Percentiles rank a stretch among this genome's conserved stretches.
phyloP scores from a whole-genome alignment of 805 yeast genomes.

The Cyberlindnera samutprakarnensis region DNA sequence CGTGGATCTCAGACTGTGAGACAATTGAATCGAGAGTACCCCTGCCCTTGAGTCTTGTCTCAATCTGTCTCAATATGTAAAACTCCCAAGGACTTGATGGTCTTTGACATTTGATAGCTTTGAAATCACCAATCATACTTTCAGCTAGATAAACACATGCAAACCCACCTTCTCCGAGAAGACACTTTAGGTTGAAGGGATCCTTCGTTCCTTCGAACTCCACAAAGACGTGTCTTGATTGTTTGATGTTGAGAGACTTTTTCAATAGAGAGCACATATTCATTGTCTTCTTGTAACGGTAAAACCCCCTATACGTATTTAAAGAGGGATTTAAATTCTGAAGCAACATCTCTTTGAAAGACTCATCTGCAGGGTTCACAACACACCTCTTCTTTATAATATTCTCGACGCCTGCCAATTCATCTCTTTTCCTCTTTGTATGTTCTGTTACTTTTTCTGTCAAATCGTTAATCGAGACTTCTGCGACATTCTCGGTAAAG shows the following conservation, averaged over 20 bases:
- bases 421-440: constrained; percentile 1
- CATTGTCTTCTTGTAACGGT: constrained; percentile 23
- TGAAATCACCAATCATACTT: constrained; percentile 41
- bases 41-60: constrained; percentile 27
- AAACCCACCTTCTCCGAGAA: constrained; percentile 76
- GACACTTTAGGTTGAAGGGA: constrained; percentile 40
- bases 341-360: constrained; percentile 32
- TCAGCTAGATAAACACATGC: constrained; percentile 73
- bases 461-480: constrained; percentile 25
- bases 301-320: constrained; percentile 24
- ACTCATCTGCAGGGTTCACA: constrained; percentile 40
- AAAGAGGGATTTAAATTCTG: constrained; percentile 30
- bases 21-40: constrained; percentile 35
- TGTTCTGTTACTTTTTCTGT: constrained; percentile 22
- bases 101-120: constrained; percentile 67
- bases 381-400: constrained; percentile 11
- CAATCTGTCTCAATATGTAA: constrained; percentile 57
- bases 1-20: constrained; percentile 41
- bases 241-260: constrained; percentile 27
- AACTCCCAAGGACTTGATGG: constrained; percentile 78
- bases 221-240: constrained; percentile 30
- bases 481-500: constrained; percentile 30
- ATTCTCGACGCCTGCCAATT: constrained; percentile 1
- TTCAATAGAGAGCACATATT: constrained; percentile 29
- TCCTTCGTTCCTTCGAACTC: constrained; percentile 36